Conservation (phyloP, 2,329 filamentous ascomycete genomes). For the Fusarium acutatum region DNA sequence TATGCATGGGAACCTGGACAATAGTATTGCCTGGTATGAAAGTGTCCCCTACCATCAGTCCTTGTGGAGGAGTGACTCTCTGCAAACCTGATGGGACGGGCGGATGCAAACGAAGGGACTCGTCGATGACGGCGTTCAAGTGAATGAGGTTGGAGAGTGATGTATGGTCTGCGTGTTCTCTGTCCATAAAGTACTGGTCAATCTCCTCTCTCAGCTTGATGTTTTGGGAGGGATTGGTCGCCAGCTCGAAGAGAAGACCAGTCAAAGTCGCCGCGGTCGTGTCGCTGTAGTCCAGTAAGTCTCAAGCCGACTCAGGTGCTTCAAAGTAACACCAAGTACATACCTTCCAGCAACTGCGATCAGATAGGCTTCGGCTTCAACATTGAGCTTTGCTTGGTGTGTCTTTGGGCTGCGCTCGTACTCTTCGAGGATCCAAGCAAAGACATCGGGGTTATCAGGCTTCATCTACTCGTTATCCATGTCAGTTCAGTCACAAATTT, state of each 20-base stretch:
- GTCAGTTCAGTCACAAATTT: background rate
- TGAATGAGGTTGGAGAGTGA: slow-evolving; percentile 38
- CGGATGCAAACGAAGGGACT: slow-evolving; percentile 50
- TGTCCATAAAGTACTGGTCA: slow-evolving; percentile 21
- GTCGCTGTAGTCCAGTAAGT: slow-evolving; percentile 37
- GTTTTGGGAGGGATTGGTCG: slow-evolving; percentile 39
- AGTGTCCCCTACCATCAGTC: slow-evolving; percentile 35
- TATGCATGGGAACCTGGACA: slow-evolving; percentile 29
- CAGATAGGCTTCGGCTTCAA: slow-evolving; percentile 43
- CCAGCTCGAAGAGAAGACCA: slow-evolving; percentile 48
- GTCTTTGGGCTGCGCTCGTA: slow-evolving; percentile 29
- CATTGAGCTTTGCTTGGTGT: slow-evolving; percentile 35
- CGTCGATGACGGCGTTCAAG: slow-evolving; percentile 51
- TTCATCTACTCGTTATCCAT: background rate
- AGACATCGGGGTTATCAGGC: slow-evolving; percentile 42
- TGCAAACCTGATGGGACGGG: slow-evolving; percentile 47
- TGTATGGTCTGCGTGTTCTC: slow-evolving; percentile 18
- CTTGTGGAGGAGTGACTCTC: slow-evolving; percentile 50
- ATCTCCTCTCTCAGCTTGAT: slow-evolving; percentile 49
- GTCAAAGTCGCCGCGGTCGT: slow-evolving; percentile 48
- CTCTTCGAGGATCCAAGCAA: slow-evolving; percentile 45
- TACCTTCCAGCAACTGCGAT: slow-evolving; percentile 47
- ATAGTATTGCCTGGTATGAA: slow-evolving; percentile 31
- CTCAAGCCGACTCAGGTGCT: background rate
- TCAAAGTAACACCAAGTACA: background rate